phyloP scores from a whole-genome alignment of 2,329 filamentous ascomycete species.

The Bipolaris bicolor region DNA sequence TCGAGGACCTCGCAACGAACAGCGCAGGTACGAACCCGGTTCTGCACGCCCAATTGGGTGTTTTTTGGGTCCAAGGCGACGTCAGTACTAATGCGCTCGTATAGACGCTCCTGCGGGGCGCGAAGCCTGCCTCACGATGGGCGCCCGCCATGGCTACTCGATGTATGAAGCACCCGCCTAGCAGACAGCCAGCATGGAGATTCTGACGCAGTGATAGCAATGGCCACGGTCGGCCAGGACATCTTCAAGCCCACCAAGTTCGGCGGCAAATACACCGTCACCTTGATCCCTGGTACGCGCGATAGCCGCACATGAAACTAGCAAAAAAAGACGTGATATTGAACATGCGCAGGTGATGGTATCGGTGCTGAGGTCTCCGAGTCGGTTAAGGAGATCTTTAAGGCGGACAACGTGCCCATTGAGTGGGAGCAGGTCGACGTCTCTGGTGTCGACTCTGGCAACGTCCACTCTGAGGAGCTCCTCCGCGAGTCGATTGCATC shows the following conservation, averaged over 20 bases:
- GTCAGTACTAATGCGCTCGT: slow-evolving; percentile 33
- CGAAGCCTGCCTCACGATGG: slow-evolving; percentile 55
- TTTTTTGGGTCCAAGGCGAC: background rate
- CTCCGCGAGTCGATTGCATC: slow-evolving; percentile 96
- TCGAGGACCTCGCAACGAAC: slow-evolving; percentile 54
- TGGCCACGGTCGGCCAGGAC: slow-evolving; percentile 80
- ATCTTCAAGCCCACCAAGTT: slow-evolving; percentile 99
- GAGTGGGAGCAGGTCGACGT: slow-evolving; percentile 99
- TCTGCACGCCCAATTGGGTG: slow-evolving; percentile 33
- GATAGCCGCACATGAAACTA: slow-evolving; percentile 22
- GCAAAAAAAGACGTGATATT: slow-evolving; percentile 20
- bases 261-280: slow-evolving; percentile 99
- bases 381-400: slow-evolving; percentile 99
- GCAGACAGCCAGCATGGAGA: slow-evolving; percentile 1
- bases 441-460: slow-evolving; percentile 82
- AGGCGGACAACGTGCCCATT: slow-evolving; percentile 97
- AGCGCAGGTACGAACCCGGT: slow-evolving; percentile 54
- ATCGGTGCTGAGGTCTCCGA: slow-evolving; percentile 98
- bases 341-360: slow-evolving; percentile 71
- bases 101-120: slow-evolving; percentile 64
- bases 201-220: slow-evolving; percentile 34
- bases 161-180: slow-evolving; percentile 53
- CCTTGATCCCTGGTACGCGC: slow-evolving; percentile 84
- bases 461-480: slow-evolving; percentile 88
- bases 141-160: slow-evolving; percentile 60